Base-by-base conservation (phyloP, 208 protist genomes). In the Willaertia magna region DNA sequence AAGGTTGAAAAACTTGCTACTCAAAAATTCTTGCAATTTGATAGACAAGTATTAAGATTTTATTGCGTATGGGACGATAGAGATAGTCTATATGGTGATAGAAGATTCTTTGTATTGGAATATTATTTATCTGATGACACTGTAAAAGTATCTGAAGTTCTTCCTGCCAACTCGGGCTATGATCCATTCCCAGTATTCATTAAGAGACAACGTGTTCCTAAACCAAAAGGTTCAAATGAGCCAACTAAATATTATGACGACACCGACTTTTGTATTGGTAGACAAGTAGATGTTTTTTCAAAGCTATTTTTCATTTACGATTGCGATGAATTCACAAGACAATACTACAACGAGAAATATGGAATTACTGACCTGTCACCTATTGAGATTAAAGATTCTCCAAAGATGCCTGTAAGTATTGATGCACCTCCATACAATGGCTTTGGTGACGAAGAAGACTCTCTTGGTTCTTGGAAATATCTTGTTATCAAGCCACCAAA, bases 61-160 rank as follows among this genome's bases (percentile, higher is more conserved):
- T 97, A 92, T 86, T 93, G 92, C 43, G 89, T 93, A 22, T 99
- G 97, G 97, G 93, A 98, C 61, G 91, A 97, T 84, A 85, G 88
- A n/a, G 81, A 79, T 11, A 85, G 90, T 39, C 93, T 97, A 86
- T 96, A 94, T 85, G 93, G 96, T 74, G 92, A 95, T 67, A 86
- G 95, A 51, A 92, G 96, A 34, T 89, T 93, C 51, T 92, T 98
- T 61, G 93, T 97, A 55, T 79, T 99, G 67, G 91, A 96, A 55
- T 99, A 96, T 92, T 98, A 96, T 90, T 92, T 98, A 20, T 90
- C 96, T 39, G 97, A 99, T 88, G 92, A 95, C 88, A 97, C 93
- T 1, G 88, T 97, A 49, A 94, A 96, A 44, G 92, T 99, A 39
- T 91, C 97, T 85, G 94, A 98, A 88, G 92, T 94, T 86, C 86